phyloP scores from a whole-genome alignment of 345 rosid genomes.

The Orychophragmus violaceus region DNA sequence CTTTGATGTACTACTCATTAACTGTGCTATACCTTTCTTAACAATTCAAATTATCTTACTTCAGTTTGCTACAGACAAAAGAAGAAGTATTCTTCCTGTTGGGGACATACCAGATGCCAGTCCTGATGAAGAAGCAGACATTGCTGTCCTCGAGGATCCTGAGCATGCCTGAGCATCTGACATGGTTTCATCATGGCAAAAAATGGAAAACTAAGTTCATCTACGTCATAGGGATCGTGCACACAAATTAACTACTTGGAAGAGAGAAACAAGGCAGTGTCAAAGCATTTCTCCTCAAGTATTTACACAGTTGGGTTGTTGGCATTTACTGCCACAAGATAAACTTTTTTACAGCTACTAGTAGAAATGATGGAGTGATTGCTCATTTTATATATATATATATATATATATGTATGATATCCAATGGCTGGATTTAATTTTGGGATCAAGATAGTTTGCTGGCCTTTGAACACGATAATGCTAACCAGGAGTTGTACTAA shows the following conservation, averaged over 20 bases:
- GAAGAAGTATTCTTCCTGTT: conserved; percentile 84
- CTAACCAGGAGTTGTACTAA: neutral
- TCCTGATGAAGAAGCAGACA: conserved; percentile 73
- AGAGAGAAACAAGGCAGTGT: conserved; percentile 73
- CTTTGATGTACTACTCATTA: neutral
- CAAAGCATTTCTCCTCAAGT: conserved; percentile 58
- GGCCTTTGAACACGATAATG: neutral
- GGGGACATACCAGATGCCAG: conserved; percentile 79
- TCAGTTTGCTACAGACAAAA: conserved; percentile 79
- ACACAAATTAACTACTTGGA: conserved; percentile 95
- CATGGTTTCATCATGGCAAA: conserved; percentile 98
- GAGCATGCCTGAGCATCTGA: conserved; percentile 98
- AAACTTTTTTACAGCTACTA: conserved; percentile 13
- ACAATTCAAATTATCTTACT: neutral
- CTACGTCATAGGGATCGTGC: conserved; percentile 68
- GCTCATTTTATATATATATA: neutral
- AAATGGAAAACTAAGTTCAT: conserved; percentile 84
- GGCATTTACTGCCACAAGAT: conserved; percentile 93
- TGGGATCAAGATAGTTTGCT: neutral
- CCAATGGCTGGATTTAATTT: neutral
- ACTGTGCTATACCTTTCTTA: neutral
- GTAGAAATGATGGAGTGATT: conserved; percentile 5
- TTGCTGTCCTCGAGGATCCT: conserved; percentile 97
- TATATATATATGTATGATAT: neutral
- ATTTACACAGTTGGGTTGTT: conserved; percentile 72